phyloP scores from a whole-genome alignment of 345 rosid genomes.

The Nephelium lappaceum region DNA sequence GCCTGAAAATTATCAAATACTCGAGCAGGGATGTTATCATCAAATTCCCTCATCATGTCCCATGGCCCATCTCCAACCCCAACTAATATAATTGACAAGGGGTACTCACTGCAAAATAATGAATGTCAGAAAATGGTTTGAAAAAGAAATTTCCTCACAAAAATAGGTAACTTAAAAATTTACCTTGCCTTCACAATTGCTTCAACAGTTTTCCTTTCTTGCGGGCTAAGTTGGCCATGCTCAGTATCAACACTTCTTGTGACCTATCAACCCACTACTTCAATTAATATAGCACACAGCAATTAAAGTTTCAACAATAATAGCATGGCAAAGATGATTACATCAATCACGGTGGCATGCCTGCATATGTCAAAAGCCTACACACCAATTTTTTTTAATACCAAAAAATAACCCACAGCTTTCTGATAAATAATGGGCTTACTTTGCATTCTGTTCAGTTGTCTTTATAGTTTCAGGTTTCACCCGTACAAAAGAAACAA shows the following conservation, averaged over 20 bases:
- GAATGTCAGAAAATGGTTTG: slow-evolving; percentile 27
- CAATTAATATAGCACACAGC: not conserved
- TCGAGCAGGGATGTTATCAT: slow-evolving; percentile 92
- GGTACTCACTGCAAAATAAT: slow-evolving; percentile 61
- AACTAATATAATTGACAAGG: slow-evolving; percentile 83
- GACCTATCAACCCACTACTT: slow-evolving; percentile 50
- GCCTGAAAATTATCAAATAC: slow-evolving; percentile 99
- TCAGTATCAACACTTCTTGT: slow-evolving; percentile 90
- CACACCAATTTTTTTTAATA: not conserved
- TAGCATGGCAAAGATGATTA: not conserved
- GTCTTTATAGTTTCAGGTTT: not conserved
- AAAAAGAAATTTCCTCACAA: not conserved
- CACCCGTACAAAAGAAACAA: not conserved
- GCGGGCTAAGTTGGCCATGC: slow-evolving; percentile 77
- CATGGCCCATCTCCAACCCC: slow-evolving; percentile 99
- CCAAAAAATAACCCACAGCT: not conserved
- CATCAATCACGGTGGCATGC: not conserved
- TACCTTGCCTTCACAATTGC: slow-evolving; percentile 97
- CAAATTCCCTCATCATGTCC: slow-evolving; percentile 97
- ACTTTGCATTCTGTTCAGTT: not conserved
- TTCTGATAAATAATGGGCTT: not conserved
- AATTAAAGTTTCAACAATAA: slow-evolving; percentile 7
- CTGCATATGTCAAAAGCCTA: not conserved
- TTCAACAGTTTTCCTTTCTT: slow-evolving; percentile 89
- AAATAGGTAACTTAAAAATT: slow-evolving; percentile 3